These are phyloP conservation scores for Alisma plantagoaquatica DNA, from an alignment of 106 monocot genomes.

Conservation along the genomic window DNA sequence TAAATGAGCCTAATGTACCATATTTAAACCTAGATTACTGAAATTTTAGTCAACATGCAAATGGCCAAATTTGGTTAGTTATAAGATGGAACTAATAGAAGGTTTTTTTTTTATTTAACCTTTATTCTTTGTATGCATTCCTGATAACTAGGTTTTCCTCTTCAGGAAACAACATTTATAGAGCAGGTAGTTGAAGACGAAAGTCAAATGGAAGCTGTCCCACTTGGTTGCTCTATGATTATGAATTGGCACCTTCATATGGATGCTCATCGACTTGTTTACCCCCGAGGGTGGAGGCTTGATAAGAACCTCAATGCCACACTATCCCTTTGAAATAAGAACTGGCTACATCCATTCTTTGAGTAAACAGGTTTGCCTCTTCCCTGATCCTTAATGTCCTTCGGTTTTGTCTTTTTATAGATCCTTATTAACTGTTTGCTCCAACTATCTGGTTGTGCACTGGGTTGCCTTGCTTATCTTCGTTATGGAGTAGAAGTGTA, in stretches of 20 bases:
- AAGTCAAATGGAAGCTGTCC: conserved; percentile 91
- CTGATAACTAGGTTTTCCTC: neutral
- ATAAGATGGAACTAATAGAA: too few relatives aligned
- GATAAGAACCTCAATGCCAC: conserved; percentile 45
- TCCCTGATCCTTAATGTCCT: too few relatives aligned
- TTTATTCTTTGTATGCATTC: neutral
- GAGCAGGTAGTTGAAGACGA: conserved; percentile 97
- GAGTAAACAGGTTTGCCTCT: conserved; percentile 19
- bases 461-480: too few relatives aligned
- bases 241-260: conserved; percentile 96
- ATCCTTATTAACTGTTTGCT: too few relatives aligned
- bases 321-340: conserved; percentile 24
- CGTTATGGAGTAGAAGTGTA: too few relatives aligned
- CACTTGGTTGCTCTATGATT: conserved; percentile 54
- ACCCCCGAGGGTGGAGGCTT: conserved; percentile 73
- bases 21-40: too few relatives aligned
- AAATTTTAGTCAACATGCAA: too few relatives aligned
- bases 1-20: too few relatives aligned
- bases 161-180: conserved; percentile 94
- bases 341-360: neutral
- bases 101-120: neutral
- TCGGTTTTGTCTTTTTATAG: too few relatives aligned
- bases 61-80: too few relatives aligned
- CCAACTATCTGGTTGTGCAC: too few relatives aligned
- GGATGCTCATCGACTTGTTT: conserved; percentile 38